phyloP scores from a whole-genome alignment of 345 rosid species.

The Microcos paniculata region DNA sequence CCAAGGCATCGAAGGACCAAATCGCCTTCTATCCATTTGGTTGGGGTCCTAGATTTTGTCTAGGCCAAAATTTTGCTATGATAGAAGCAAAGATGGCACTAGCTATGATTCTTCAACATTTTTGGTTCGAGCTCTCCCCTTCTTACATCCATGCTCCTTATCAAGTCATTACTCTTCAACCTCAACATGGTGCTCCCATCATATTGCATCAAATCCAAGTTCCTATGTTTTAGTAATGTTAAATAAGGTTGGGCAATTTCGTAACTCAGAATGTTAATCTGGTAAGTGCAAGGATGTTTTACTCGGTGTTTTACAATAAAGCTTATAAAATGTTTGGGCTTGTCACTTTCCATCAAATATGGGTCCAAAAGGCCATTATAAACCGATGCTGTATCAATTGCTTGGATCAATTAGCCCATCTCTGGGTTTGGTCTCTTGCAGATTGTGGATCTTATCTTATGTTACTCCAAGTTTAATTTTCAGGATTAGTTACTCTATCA shows the following conservation, averaged over 20 bases:
- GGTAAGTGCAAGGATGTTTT: no score
- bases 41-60: constrained; percentile 50
- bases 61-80: constrained; percentile 52
- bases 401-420: not conserved
- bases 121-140: constrained; percentile 45
- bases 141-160: constrained; percentile 51
- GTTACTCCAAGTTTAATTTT: not conserved
- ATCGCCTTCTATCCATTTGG: constrained; percentile 49
- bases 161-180: constrained; percentile 32
- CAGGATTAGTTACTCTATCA: not conserved
- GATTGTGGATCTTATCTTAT: not conserved
- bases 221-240: no score
- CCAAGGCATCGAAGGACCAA: constrained; percentile 48
- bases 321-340: not conserved
- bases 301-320: no score
- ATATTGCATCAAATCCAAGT: constrained; percentile 28
- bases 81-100: constrained; percentile 46
- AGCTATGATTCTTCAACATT: constrained; percentile 39
- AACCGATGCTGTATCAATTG: not conserved
- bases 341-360: not conserved
- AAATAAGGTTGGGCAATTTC: no score
- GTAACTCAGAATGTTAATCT: no score
- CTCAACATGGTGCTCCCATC: constrained; percentile 46
- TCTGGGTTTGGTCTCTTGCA: not conserved
- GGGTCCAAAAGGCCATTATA: not conserved